These are phyloP conservation scores for Alternaria longipes DNA, from an alignment of 2,329 filamentous ascomycete genomes.

Conservation along the genomic window DNA sequence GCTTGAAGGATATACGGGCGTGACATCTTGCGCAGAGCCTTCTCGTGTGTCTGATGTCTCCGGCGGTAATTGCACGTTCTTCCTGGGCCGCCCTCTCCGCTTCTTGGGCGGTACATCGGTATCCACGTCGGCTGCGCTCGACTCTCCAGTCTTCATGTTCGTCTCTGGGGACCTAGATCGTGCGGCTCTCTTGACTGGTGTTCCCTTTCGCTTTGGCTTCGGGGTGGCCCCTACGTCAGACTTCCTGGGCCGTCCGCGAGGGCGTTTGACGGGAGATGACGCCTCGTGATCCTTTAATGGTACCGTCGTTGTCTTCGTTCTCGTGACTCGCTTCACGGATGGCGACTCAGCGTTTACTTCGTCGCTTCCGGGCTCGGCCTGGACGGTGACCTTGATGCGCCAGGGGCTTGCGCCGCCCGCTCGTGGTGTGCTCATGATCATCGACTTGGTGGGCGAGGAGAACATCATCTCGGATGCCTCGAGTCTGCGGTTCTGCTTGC, in stretches of 20 bases:
- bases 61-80: constrained; percentile 34
- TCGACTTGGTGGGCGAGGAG: constrained; percentile 55
- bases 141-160: constrained; percentile 28
- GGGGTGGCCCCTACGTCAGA: constrained; percentile 39
- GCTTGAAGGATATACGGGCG: constrained; percentile 9
- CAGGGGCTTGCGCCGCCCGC: constrained; percentile 55
- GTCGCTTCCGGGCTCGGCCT: constrained; percentile 55
- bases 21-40: constrained; percentile 7
- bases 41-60: constrained; percentile 17
- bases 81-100: constrained; percentile 45
- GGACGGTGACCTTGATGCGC: constrained; percentile 61
- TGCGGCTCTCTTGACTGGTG: constrained; percentile 43
- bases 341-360: constrained; percentile 45
- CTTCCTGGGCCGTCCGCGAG: constrained; percentile 50
- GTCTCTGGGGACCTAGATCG: constrained; percentile 33
- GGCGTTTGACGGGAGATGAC: constrained; percentile 49
- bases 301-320: constrained; percentile 52
- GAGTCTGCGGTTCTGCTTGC: constrained; percentile 35
- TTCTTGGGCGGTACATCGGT: constrained; percentile 42
- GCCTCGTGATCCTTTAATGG: constrained; percentile 53
- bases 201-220: constrained; percentile 44
- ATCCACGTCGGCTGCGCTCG: constrained; percentile 35
- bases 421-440: constrained; percentile 55
- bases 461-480: constrained; percentile 33
- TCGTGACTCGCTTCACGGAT: constrained; percentile 36